Evolutionary conservation across 352 stramenopile species (phyloP), one percentile per base, ranked within the genome.

Genomic region (Phytophthora vignae): DNA sequence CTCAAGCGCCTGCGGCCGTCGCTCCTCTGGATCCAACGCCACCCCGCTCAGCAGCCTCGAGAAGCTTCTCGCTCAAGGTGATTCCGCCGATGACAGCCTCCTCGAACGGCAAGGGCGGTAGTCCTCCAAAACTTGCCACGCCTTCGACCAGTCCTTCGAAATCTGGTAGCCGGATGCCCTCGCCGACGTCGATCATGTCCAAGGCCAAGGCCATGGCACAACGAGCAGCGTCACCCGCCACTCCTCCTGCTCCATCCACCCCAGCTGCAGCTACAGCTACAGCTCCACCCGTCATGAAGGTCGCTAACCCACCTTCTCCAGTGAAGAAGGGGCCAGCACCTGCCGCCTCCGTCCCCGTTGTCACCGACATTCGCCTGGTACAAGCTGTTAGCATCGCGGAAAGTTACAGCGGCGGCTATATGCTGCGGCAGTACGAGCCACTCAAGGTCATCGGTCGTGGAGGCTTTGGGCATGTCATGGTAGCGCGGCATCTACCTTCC

Each of bases 381-480:
- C 86, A 95, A 61, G 86, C 88, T 15, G 80, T 90, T 27, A 93
- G 84, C 46, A 76, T 95, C 50, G 88, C 88, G 0, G 86, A 94
- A 70, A 95, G 88, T 60, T 95, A 95, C 74, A 93, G 85, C 31
- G 86, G 86, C 5, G 86, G 85, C 9, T 95, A 86, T 56, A 79
- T 90, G 60, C 58, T 94, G 29, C 87, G 87, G 44, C 84, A 93
- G 67, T 93, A 95, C 61, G 86, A 93, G 52, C 86, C 85, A 21
- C 66, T 94, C 38, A 92, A 93, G 66, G 86, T 92, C 60, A 91
- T 96, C 48, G 90, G 90, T 1, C 87, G 87, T 36, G 90, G 90
- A 1, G 85, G 69, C 72, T 98, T 98, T 71, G 93, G 93, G 1
- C 92, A 97, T 60, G 88, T 95, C 11, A 92, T 94, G 80, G 82